Evolutionary conservation across 202 grass and related monocot genomes (phyloP), one percentile per base, ranked within the genome.

Genomic region (Dendrocalamus latiflorus): DNA sequence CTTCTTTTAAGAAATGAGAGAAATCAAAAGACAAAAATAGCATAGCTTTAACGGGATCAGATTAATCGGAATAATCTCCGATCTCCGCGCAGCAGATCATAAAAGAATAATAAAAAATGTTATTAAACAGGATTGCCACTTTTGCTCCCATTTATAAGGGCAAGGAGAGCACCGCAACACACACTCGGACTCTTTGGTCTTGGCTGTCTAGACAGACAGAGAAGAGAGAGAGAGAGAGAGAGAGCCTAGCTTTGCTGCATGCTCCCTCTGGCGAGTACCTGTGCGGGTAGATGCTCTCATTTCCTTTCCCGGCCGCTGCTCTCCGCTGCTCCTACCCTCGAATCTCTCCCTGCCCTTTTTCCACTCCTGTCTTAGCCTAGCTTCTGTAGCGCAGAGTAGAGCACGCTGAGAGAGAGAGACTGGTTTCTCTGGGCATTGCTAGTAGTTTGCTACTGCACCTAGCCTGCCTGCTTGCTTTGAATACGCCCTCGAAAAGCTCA

Each of bases 101-200:
- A 15, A 9, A 22, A 25, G 20, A 10, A 56, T 56, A 56, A 56
- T 56, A 22, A 9, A n/a, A 21, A 47, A 16, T 3, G 80, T n/a
- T 45, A 13, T 51, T 1, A 21, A 56, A 65, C 60, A 75, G 81
- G 44, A 75, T 75, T 66, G 21, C 21, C 49, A 15, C 74, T 74
- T 78, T 68, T 53, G 44, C 42, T 50, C 58, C 51, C 68, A 8
- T 83, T 86, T 86, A 86, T 86, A 86, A 73, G 74, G 14, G 7
- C 62, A 6, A 53, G 18, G 3, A 11, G 60, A n/a, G 78, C 73
- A 65, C 67, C 81, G 0, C 17, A 61, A 14, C 63, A 49, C 37
- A 65, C 65, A 20, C 77, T 17, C 62, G 43, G 8, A 17, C 60
- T 8, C 14, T 16, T 12, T 5, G 6, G 6, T 20, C 21, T n/a